Base-by-base conservation (phyloP, 2,329 filamentous ascomycete genomes). In the Catunica adiposa region DNA sequence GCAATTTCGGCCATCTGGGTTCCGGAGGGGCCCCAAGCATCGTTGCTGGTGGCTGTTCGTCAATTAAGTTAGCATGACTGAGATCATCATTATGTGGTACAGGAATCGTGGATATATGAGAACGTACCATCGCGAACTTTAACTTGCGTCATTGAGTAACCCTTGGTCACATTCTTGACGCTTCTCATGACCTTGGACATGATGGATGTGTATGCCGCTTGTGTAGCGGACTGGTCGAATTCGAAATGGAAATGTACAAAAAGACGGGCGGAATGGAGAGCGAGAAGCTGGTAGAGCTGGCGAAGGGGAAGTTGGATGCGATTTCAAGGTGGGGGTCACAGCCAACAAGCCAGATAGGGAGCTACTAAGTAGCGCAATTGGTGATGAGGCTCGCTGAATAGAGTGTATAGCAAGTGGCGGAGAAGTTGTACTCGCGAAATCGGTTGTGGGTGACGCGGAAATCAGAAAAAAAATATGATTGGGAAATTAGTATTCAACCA, bases 111-210 rank as follows among this genome's bases (percentile, higher is more conserved):
- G 29, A 5, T 11, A 34, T 5, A 34, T 34, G 11, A 20, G 34
- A 47, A 71, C 82, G 62, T 73, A 94, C 89, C 89, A 86, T 95
- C 90, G 74, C 89, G 83, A 70, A 98, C 92, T 75, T 97, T 97
- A 69, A 97, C 87, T 76, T 98, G 90, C 64, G 94, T 88, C 62
- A 79, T 83, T 37, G 90, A 96, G 69, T 98, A 98, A 64, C 92
- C 92, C 75, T 97, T 98, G 69, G 92, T 97, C 71, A 98, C 90
- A 76, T 97, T 98, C 75, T 96, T 97, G 66, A 97, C 89, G 68
- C 87, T 94, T 71, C 92, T 81, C 68, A 97, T 88, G 68, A 97
- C 89, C 73, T 94, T 94, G 59, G 90, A 96, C 92, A 98, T 98
- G 66, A 53, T 68, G 69, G 67, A 15, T 37, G 23, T 37, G 26